Percentiles rank a stretch among this genome's conserved stretches.
These are phyloP conservation scores for Aspergillus intermedius DNA, from an alignment of 2,329 filamentous ascomycete species.

Conservation along the genomic window DNA sequence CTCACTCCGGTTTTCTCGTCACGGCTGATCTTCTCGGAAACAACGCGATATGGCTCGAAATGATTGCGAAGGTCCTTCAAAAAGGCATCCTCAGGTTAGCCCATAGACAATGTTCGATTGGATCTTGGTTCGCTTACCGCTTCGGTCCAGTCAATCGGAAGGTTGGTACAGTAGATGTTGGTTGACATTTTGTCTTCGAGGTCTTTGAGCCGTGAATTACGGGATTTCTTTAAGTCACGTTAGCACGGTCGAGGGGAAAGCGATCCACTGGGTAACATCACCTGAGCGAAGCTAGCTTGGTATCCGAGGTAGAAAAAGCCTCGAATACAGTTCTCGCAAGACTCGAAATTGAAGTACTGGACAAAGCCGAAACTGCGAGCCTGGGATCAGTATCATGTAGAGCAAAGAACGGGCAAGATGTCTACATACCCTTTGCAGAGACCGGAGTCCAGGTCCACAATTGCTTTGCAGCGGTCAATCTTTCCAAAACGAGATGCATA, in stretches of 20 bases:
- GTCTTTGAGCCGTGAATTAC: slow-evolving; percentile 96
- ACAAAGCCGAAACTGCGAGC: slow-evolving; percentile 82
- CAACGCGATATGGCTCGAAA: slow-evolving; percentile 54
- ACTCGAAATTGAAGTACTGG: slow-evolving; percentile 79
- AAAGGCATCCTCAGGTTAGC: slow-evolving; percentile 48
- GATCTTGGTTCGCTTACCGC: slow-evolving; percentile 52
- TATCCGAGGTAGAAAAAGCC: slow-evolving; percentile 93
- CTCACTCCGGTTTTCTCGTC: slow-evolving; percentile 80
- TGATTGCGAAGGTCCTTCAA: slow-evolving; percentile 64
- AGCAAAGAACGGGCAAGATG: slow-evolving; percentile 3
- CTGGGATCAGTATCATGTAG: slow-evolving; percentile 17
- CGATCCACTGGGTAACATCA: slow-evolving; percentile 33
- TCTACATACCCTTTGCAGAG: slow-evolving; percentile 83
- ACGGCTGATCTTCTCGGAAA: slow-evolving; percentile 91
- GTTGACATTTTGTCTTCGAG: slow-evolving; percentile 85
- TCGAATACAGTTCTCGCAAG: slow-evolving; percentile 93
- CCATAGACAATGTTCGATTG: neutral
- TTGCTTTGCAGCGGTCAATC: slow-evolving; percentile 96
- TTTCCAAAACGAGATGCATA: slow-evolving; percentile 86
- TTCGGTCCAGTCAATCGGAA: slow-evolving; percentile 87
- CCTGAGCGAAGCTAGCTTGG: slow-evolving; percentile 93
- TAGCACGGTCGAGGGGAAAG: slow-evolving; percentile 6
- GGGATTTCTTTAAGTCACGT: slow-evolving; percentile 67
- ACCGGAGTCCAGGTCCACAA: slow-evolving; percentile 88
- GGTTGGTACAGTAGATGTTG: slow-evolving; percentile 96